Base-by-base conservation (phyloP, 805 yeast genomes). In the Nakazawaea laoshanensis region DNA sequence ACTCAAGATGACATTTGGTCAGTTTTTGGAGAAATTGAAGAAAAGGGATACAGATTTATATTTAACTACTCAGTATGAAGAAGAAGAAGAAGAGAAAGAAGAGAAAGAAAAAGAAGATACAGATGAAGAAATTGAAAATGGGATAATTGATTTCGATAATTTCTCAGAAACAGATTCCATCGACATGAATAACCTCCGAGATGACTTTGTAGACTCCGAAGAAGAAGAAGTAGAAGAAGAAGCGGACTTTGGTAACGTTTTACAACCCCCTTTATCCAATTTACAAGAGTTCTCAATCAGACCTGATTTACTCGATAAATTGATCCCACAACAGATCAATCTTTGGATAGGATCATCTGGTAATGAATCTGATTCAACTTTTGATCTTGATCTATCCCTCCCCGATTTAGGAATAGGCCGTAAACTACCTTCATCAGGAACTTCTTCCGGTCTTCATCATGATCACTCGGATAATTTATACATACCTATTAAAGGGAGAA, bases 391-490 rank as follows among this genome's bases (percentile, higher is more conserved):
- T 15, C 32, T 38, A 2, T 19, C 29, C 1, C 42, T 47, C 11
- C 35, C 41, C 3, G 52, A 53, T 29, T 47, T 55, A 12, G 69
- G 70, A 1, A 49, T 75, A 4, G 84, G 84, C 1, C 69, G 72
- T 45, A 55, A 55, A 15, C 52, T 78, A 1, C 80, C 85, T 1
- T 5, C 15, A 7, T 59, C 62, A 2, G 80, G 79, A 2, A 61
- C 76, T 1, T 77, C 86, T 0, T 77, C 87, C 2, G 89, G 89
- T 0, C 54, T 81, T 9, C 89, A 81, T 44, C 89, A 81, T 49
- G 89, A 81, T 49, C 88, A 80, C 52, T 84, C 88, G 2, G 88
- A 80, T 47, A 81, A 81, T 45, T 55, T 81, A 22, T 81, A 81
- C 48, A 60, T 80, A 4, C 70, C 81, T 2, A 47, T 74, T 1